Evolutionary conservation across 805 yeast species (phyloP), one percentile per base, ranked within the genome.

Genomic region (Maudiozyma turicensis): DNA sequence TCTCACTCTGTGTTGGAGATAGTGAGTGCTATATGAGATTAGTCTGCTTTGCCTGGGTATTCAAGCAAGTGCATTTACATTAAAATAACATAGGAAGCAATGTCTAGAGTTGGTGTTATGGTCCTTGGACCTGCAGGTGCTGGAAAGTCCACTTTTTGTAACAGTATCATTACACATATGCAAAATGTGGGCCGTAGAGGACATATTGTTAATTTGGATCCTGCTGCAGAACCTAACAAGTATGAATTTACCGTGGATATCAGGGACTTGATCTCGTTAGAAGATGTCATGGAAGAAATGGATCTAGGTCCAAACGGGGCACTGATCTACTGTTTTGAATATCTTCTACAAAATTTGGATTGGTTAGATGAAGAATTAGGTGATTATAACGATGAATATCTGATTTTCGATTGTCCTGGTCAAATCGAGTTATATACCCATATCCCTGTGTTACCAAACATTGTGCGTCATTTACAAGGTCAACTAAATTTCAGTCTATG

Each of bases 291-390:
- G 90, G 97, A 91, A 54, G 98, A 91, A 65, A 72, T 91, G 72
- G 84, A 85, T 35, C 68, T 87, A 44, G 99, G 99, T 0, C 98
- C 98, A 8, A 91, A 91, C 56, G 99, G 99, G 45, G 97, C 95
- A 0, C 69, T 93, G 45, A 72, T 93, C 33, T 93, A 90, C 66
- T 93, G 98, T 62, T 91, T 93, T 64, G 98, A 93, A 69, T 87
- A 90, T 61, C 72, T 93, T 34, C 66, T 93, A 61, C 80, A 90
- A 42, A 93, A 93, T 61, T 64, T 93, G 52, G 99, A 93, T 69
- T 93, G 99, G 99, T 70, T 93, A 33, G 99, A 91, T 58, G 97
- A 91, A 58, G 96, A 91, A 62, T 84, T 93, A 50, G 99, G 99
- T 14, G 98, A 93, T 54, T 93, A 74, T 63, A 90, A 86, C 58